Base-by-base conservation (phyloP, 768 basidiomycete species). In the Chalciporus piperatus region DNA sequence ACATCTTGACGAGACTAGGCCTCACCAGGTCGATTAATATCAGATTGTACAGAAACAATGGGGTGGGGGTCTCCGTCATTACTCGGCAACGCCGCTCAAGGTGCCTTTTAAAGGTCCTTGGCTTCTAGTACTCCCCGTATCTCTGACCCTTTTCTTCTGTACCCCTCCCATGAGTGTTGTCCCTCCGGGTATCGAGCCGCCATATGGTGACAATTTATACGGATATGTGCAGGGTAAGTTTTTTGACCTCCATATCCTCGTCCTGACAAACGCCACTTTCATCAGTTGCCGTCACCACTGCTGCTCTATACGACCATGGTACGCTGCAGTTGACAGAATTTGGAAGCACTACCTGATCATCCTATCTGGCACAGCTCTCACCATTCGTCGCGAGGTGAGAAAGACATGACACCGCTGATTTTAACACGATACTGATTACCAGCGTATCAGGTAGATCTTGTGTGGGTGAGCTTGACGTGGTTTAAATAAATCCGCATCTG, bases 261-360 rank as follows among this genome's bases (percentile, higher is more conserved):
- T 48, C n/a, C 42, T 41, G 37, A 20, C 19, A 38, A 46, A 57
- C 46, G 32, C 48, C 46, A 35, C 51, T 41, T 41, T 32, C 48
- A 46, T 48, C 19, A 68, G 67, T 64, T 59, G 68, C 67, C 12
- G 62, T 66, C 25, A 54, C 67, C 25, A 45, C 52, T 25, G 62
- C 56, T 39, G 67, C 52, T 44, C 41, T 68, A 13, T 70, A 68
- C 40, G 67, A 68, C 50, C 67, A 68, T 14, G 57, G 67, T 60
- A 48, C 41, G 6, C 20, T 17, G 6, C 22, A 22, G 20, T 37
- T 9, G 2, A 25, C 25, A 13, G 23, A 25, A 43, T 22, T 6
- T 30, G 16, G 35, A 13, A 13, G 19, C 32, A 0, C 33, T 19
- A 17, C 35, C 22, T 41, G 32, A 57, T 41, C 6, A 3, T 39